phyloP scores from a whole-genome alignment of 768 basidiomycete species.

The Hypsizygus marmoreus region DNA sequence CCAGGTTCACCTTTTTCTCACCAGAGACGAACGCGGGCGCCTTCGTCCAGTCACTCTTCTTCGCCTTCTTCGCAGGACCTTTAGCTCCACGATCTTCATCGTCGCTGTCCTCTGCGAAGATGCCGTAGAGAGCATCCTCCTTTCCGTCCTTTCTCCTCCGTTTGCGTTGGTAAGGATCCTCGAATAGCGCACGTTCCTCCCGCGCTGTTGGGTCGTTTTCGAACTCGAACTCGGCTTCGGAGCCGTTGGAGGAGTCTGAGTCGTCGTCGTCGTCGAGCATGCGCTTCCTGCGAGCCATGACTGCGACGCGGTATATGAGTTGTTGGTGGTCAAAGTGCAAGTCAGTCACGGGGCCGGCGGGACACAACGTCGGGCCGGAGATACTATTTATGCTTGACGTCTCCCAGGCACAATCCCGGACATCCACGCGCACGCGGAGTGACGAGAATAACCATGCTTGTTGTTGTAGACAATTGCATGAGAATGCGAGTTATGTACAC shows the following conservation, averaged over 20 bases:
- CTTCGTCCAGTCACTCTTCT: conserved; percentile 70
- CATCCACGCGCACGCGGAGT: too few relatives aligned
- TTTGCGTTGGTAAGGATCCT: conserved; percentile 75
- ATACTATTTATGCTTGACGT: too few relatives aligned
- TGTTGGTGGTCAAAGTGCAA: conserved; percentile 7
- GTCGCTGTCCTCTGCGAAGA: conserved; percentile 74
- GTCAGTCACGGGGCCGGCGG: too few relatives aligned
- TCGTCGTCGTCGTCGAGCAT: conserved; percentile 68
- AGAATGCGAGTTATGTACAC: too few relatives aligned
- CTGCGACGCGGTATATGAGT: not conserved
- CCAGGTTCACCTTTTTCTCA: conserved; percentile 49
- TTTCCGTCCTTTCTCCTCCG: conserved; percentile 64
- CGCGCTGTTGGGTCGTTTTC: conserved; percentile 62
- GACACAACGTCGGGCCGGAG: too few relatives aligned
- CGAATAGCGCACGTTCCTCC: conserved; percentile 76
- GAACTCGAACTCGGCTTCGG: conserved; percentile 49
- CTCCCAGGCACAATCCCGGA: too few relatives aligned
- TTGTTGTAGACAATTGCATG: too few relatives aligned
- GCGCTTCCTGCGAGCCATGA: conserved; percentile 79
- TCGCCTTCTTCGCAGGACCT: conserved; percentile 29
- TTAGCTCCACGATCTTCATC: conserved; percentile 45
- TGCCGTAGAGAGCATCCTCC: conserved; percentile 76
- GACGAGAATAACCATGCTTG: too few relatives aligned
- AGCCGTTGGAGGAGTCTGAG: conserved; percentile 65
- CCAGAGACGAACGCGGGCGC: conserved; percentile 75